A percentile compares a stretch with the other conserved stretches of the same genome.
Evolutionary conservation across 495 filamentous ascomycete genomes (phyloP).

Genomic region (Podospora australis): DNA sequence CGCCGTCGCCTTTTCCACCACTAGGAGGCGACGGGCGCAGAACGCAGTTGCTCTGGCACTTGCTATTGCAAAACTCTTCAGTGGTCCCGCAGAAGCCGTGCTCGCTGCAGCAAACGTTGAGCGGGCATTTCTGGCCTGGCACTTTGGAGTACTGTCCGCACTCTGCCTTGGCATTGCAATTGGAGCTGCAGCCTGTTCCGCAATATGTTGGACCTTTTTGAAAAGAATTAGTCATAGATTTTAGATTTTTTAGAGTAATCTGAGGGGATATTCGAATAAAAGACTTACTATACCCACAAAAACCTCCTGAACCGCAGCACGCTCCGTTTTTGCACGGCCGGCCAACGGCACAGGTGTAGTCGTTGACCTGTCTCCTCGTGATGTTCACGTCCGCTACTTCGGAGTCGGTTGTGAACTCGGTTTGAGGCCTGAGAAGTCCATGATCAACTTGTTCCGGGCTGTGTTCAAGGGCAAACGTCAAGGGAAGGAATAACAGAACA

Average conservation of each 20-base stretch:
- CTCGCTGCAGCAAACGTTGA: constrained; percentile 12
- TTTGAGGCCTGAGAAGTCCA: too few species aligned
- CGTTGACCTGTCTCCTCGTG: too few species aligned
- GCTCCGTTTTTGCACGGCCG: constrained; percentile 11
- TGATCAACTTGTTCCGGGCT: neutral
- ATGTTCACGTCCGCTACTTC: too few species aligned
- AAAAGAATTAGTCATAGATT: neutral
- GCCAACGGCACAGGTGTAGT: constrained; percentile 1
- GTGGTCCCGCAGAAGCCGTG: constrained; percentile 7
- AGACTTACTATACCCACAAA: constrained; percentile 9
- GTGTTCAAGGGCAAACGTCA: neutral
- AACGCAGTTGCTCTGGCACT: neutral
- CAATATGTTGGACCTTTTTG: constrained; percentile 13
- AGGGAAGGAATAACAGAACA: neutral
- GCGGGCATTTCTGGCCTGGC: constrained; percentile 22
- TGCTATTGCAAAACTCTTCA: neutral
- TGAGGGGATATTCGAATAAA: neutral
- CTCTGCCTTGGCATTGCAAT: constrained; percentile 30
- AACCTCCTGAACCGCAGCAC: constrained; percentile 13
- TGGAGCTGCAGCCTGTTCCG: constrained; percentile 14
- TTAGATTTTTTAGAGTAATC: neutral
- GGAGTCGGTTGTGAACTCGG: neutral
- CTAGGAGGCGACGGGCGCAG: neutral
- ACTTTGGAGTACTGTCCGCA: constrained; percentile 26
- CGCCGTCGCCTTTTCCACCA: neutral